phyloP scores from a whole-genome alignment of 345 rosid species.

The Euphorbia lathyris region DNA sequence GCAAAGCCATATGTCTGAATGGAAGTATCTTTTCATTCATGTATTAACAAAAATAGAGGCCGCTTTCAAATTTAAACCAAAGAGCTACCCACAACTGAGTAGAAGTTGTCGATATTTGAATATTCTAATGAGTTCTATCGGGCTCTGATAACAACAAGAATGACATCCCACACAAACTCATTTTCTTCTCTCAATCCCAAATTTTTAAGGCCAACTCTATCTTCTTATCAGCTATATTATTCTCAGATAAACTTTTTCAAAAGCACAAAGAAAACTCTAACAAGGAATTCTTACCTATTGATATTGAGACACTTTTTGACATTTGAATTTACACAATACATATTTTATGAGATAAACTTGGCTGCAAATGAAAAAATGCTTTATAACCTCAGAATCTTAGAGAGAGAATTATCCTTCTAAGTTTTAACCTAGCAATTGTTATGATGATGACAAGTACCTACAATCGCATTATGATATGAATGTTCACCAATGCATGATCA shows the following conservation, averaged over 20 bases:
- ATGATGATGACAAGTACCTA: neutral
- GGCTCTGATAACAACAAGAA: neutral
- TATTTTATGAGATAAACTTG: neutral
- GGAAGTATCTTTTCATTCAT: too few species aligned
- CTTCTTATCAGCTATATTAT: conserved; percentile 3
- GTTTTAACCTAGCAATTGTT: neutral
- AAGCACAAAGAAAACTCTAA: neutral
- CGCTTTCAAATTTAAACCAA: neutral
- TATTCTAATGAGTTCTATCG: neutral
- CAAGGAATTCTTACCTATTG: neutral
- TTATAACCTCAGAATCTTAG: neutral
- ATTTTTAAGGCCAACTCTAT: neutral
- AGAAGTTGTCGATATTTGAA: neutral
- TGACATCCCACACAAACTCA: too few species aligned
- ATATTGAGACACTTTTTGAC: neutral
- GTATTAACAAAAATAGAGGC: neutral
- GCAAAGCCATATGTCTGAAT: neutral
- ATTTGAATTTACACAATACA: neutral
- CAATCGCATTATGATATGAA: neutral
- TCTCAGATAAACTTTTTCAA: neutral
- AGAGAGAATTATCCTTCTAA: neutral
- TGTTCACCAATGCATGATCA: neutral
- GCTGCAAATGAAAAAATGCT: neutral
- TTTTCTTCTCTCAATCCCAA: neutral
- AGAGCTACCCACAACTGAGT: neutral